Percentiles rank a stretch among this genome's conserved stretches.
These are phyloP conservation scores for Epichloe gansuensis DNA, from an alignment of 2,329 filamentous ascomycete genomes.

Conservation along the genomic window DNA sequence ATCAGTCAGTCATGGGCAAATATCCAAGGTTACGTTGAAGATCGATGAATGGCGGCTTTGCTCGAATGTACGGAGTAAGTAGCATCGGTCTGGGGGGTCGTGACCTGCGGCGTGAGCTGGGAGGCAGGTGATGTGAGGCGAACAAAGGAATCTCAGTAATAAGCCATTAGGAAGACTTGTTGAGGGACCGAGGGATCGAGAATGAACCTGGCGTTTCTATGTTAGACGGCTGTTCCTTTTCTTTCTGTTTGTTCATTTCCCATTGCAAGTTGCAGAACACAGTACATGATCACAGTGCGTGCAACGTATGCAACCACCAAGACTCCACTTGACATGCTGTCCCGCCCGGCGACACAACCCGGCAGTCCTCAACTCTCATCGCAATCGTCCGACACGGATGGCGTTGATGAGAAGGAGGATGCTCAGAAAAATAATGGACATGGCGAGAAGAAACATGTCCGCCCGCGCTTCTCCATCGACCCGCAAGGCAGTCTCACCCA, in stretches of 20 bases:
- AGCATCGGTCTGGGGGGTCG: not conserved
- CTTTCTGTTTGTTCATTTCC: no score
- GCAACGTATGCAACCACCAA: no score
- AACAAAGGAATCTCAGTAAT: no score
- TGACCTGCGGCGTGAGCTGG: not conserved
- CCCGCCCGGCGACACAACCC: conserved; percentile 5
- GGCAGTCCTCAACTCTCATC: conserved; percentile 7
- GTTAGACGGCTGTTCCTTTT: no score
- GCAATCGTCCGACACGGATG: not conserved
- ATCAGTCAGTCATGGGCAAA: not conserved
- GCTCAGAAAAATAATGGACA: not conserved
- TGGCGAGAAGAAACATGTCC: not conserved
- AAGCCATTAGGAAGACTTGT: no score
- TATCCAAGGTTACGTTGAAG: not conserved
- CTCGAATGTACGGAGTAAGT: no score
- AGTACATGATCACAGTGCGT: no score
- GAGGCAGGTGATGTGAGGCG: not conserved
- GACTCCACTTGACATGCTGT: not conserved
- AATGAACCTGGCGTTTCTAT: no score
- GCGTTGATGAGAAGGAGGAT: not conserved
- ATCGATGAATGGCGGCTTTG: not conserved
- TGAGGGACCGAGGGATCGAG: no score
- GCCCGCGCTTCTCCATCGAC: conserved; percentile 20
- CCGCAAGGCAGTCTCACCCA: conserved; percentile 25
- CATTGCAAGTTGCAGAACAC: no score